Conservation (phyloP, 1,139 yeast genomes). For the Candida tetrigidarum region DNA sequence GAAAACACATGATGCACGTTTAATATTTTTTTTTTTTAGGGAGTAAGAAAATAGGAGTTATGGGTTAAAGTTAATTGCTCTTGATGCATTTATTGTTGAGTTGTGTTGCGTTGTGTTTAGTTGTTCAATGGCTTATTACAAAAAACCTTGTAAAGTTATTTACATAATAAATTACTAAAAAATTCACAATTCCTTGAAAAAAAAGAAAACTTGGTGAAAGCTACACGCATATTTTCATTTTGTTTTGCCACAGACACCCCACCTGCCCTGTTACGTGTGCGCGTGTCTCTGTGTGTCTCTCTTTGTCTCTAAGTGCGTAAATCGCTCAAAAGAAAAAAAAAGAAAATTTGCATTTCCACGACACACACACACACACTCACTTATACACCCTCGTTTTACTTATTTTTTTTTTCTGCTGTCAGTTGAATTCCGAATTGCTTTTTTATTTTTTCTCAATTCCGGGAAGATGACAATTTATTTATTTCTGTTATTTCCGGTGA, state of each 20-base stretch:
- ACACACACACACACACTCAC: neutral
- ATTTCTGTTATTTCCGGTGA: neutral
- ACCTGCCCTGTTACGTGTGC: neutral
- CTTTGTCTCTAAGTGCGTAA: no score
- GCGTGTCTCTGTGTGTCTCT: neutral
- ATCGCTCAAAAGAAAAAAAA: no score
- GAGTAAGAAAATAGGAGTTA: no score
- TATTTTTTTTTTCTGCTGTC: no score
- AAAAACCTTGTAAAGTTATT: slow-evolving; percentile 2
- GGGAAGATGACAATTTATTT: neutral
- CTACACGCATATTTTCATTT: no score
- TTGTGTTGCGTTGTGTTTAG: no score
- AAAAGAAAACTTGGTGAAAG: neutral
- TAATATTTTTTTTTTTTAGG: no score
- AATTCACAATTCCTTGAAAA: neutral
- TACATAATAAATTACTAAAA: slow-evolving; percentile 7
- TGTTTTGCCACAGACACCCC: no score
- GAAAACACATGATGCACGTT: no score
- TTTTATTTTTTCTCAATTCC: neutral
- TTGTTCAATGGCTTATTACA: slow-evolving; percentile 1
- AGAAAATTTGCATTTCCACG: neutral
- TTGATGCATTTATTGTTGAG: no score
- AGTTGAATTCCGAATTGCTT: neutral
- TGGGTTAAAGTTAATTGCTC: no score
- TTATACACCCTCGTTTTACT: no score